phyloP scores from a whole-genome alignment of 2,329 filamentous ascomycete species.

The Dryadomyces sulphureus region DNA sequence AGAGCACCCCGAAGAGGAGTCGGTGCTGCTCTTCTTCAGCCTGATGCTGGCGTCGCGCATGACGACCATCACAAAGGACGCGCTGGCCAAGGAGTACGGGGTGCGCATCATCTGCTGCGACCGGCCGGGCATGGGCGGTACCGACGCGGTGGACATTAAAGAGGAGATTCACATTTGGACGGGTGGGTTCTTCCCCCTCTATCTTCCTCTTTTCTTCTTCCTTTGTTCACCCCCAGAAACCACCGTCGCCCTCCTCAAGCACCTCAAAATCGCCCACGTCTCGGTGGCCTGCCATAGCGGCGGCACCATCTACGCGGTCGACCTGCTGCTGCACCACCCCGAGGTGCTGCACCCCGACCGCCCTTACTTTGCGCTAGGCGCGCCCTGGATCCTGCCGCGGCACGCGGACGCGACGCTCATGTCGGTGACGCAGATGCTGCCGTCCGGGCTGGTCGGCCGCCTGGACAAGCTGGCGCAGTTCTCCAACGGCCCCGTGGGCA shows the following conservation, averaged over 20 bases:
- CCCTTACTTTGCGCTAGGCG: constrained; percentile 16
- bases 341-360: constrained; percentile 13
- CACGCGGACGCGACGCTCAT: constrained; percentile 13
- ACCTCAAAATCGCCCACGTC: constrained; percentile 18
- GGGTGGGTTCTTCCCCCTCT: constrained; percentile 7
- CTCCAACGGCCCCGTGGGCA: constrained; percentile 11
- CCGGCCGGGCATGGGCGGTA: constrained; percentile 22
- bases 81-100: constrained; percentile 16
- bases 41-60: constrained; percentile 17
- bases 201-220: neutral
- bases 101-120: constrained; percentile 20
- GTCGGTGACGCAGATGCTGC: constrained; percentile 12
- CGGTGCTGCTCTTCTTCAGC: constrained; percentile 17
- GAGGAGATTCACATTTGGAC: constrained; percentile 16
- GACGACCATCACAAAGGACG: constrained; percentile 18
- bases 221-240: constrained; percentile 2
- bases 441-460: constrained; percentile 9
- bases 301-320: constrained; percentile 18
- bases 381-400: constrained; percentile 18
- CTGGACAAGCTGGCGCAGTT: constrained; percentile 13
- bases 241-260: constrained; percentile 17
- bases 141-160: constrained; percentile 13
- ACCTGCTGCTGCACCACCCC: constrained; percentile 17
- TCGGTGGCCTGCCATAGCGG: constrained; percentile 17
- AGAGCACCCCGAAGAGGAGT: constrained; percentile 12